A percentile compares a stretch with the other conserved stretches of the same genome.
These are phyloP conservation scores for Colletotrichum sp. DNA, from an alignment of 2,329 filamentous ascomycete species.

Conservation along the genomic window DNA sequence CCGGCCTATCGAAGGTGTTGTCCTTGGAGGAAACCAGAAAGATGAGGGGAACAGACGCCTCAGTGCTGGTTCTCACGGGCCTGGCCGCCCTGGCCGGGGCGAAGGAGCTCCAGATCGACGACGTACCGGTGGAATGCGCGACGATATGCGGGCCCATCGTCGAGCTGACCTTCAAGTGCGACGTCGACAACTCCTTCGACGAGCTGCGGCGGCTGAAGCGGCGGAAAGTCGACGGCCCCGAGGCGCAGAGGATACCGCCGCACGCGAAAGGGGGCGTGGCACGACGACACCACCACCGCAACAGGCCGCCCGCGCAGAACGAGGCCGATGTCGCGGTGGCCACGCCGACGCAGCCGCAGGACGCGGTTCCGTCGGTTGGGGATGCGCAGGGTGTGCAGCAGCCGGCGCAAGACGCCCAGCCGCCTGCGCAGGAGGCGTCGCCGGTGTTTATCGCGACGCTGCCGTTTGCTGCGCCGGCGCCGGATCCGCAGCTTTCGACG, in stretches of 20 bases:
- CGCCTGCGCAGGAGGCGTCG: neutral
- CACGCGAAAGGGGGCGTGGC: neutral
- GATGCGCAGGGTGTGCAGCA: neutral
- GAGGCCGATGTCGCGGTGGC: neutral
- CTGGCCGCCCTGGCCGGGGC: constrained; percentile 31
- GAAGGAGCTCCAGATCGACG: constrained; percentile 36
- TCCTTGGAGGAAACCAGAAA: too few relatives aligned
- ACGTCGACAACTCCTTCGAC: constrained; percentile 24
- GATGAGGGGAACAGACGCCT: constrained; percentile 32
- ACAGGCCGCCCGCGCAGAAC: neutral
- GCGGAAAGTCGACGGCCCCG: constrained; percentile 19
- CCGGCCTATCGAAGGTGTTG: neutral
- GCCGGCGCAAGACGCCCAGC: neutral
- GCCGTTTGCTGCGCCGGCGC: neutral
- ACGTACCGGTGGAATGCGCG: constrained; percentile 43
- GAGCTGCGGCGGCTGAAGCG: constrained; percentile 31
- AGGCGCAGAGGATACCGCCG: neutral
- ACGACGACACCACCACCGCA: constrained; percentile 6
- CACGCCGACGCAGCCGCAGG: neutral
- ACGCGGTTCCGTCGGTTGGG: neutral
- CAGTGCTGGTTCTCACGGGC: constrained; percentile 31
- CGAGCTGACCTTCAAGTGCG: constrained; percentile 43
- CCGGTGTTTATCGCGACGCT: constrained; percentile 12
- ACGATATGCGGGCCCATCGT: constrained; percentile 48
- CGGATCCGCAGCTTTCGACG: neutral